Percentiles rank a stretch among this genome's conserved stretches.
These are phyloP conservation scores for Flammula alnicola DNA, from an alignment of 1,284 basidiomycete genomes.

Conservation along the genomic window DNA sequence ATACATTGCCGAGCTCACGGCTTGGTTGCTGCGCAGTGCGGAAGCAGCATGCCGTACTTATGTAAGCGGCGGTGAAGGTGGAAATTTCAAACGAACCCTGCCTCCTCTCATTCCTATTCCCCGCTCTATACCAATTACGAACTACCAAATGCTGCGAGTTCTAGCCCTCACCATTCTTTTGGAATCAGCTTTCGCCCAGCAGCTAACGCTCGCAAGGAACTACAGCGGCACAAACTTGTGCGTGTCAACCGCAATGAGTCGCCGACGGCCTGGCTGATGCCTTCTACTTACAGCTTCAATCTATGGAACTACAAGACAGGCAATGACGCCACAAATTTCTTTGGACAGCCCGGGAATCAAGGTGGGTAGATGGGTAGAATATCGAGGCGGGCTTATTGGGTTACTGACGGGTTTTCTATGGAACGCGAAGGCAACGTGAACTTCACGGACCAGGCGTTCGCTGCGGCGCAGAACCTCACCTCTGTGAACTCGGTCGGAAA, in stretches of 20 bases:
- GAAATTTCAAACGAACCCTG: too few species aligned
- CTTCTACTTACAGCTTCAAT: slow-evolving; percentile 3
- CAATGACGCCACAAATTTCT: slow-evolving; percentile 6
- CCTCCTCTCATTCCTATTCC: too few species aligned
- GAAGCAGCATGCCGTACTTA: too few species aligned
- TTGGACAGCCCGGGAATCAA: not conserved
- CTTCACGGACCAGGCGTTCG: slow-evolving; percentile 3
- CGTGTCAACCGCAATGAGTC: not conserved
- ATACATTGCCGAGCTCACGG: too few species aligned
- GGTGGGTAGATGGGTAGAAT: not conserved
- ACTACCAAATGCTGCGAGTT: too few species aligned
- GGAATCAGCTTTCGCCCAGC: too few species aligned
- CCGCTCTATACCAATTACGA: too few species aligned
- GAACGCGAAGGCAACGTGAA: slow-evolving; percentile 1
- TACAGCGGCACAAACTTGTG: slow-evolving; percentile 10
- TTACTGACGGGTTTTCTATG: too few species aligned
- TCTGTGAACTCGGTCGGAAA: slow-evolving; percentile 19
- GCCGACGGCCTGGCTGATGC: not conserved
- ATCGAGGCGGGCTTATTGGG: too few species aligned
- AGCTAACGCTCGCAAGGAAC: slow-evolving; percentile 1
- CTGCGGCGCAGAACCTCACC: slow-evolving; percentile 12
- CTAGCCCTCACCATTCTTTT: too few species aligned
- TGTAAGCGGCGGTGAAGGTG: too few species aligned
- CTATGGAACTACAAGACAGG: slow-evolving; percentile 8
- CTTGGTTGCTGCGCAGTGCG: too few species aligned